Evolutionary conservation across 2,329 filamentous ascomycete genomes (phyloP), one percentile per base, ranked within the genome.

Genomic region (Fusarium verticillioides): DNA sequence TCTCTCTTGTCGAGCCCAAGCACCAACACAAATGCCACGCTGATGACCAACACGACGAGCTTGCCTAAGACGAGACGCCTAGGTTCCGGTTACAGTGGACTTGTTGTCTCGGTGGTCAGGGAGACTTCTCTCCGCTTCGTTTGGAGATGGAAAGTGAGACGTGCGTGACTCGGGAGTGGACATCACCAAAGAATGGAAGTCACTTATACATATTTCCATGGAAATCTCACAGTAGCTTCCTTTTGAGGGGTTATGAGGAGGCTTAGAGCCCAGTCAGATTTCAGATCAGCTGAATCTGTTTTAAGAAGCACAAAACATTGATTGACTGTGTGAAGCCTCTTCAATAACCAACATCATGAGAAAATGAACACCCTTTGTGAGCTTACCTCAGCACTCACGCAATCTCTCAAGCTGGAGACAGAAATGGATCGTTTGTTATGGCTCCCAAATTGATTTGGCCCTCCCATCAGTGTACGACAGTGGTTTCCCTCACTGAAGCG

Each of bases 41-140:
- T 7, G 19, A 12, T 6, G 21, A 2, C 46, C 15, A 8, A 12
- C 28, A 32, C 6, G 11, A 10, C 3, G 9, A 23, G 6, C 5
- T 13, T 50, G 4, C 30, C 1, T 16, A 50, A 16, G 11, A 13
- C 11, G 6, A 50, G n/a, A 10, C 4, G n/a, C 16, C 47, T 34
- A 23, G 23, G 23, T 3, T 50, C 16, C n/a, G 8, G 16, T 10
- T 50, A 7, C 11, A 23, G 11, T 23, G 11, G 11, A 23, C 13
- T 1, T 15, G 4, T 13, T 19, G 8, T 23, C 30, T 12, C 7
- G 3, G 2, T 4, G 6, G 4, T 0, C 2, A 3, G 15, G 47
- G 47, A 50, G 30, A 50, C 16, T 34, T 50, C 11, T 50, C n/a
- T 23, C 11, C 8, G 8, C 4, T 19, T 34, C 10, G 47, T 19